A percentile compares a stretch with the other conserved stretches of the same genome.
phyloP scores from a whole-genome alignment of 306 rosid genomes.

The Prunus salicina region DNA sequence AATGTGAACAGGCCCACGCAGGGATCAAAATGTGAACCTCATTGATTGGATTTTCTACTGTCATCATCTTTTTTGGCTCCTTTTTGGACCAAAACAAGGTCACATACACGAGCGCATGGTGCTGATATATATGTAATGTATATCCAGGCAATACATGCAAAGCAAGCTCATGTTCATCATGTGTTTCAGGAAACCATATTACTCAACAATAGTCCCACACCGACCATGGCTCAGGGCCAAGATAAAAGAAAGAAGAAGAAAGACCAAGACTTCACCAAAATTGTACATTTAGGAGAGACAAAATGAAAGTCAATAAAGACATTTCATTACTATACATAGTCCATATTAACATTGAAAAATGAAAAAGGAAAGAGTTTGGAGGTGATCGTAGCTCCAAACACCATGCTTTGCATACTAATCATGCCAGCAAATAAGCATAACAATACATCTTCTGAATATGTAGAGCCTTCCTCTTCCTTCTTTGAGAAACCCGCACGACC shows the following conservation, averaged over 20 bases:
- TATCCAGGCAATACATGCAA: not conserved
- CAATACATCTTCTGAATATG: constrained; percentile 31
- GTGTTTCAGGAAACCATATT: not conserved
- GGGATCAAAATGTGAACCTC: not conserved
- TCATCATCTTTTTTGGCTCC: not conserved
- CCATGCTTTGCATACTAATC: constrained; percentile 13
- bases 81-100: not conserved
- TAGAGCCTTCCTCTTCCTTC: constrained; percentile 32
- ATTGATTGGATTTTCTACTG: not conserved
- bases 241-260: no score
- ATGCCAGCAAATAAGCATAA: constrained; percentile 33
- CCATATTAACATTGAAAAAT: not conserved
- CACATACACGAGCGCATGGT: not conserved
- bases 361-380: not conserved
- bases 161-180: not conserved
- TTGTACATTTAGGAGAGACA: not conserved
- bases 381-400: not conserved
- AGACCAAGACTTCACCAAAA: not conserved
- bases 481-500: constrained; percentile 11
- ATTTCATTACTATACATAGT: not conserved
- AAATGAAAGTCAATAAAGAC: not conserved
- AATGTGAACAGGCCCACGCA: constrained; percentile 1
- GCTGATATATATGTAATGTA: no score
- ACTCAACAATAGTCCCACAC: no score
- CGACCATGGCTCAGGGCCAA: no score